Evolutionary conservation across 805 yeast species (phyloP), one percentile per base, ranked within the genome.

Genomic region (Ascoidea rubescens): DNA sequence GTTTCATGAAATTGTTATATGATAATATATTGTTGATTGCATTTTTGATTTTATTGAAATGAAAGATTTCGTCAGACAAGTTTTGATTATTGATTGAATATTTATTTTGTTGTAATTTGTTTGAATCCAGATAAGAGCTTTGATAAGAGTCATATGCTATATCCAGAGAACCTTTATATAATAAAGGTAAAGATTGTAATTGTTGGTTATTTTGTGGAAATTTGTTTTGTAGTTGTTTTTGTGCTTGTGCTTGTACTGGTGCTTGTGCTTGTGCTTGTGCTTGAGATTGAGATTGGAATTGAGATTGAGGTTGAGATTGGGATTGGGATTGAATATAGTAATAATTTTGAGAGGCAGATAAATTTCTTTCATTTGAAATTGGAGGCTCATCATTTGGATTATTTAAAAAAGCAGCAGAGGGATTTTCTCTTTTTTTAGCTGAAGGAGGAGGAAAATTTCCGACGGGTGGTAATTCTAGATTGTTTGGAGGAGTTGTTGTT

Each of bases 1-100:
- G 73, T 66, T 91, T 93, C 64, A 93, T 72, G 64, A 93, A 91
- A 69, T 93, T 98, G 58, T 84, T 84, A 67, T 93, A 93, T 10
- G 87, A 78, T 65, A 84, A 95, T 64, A 89, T 90, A 65, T 87
- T 89, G 91, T 80, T 6, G 81, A 82, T 64, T 85, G 87, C 53
- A 28, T 55, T 55, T 69, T 91, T 91, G 43, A 87, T 96, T 63
- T 83, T 85, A 64, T 93, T 99, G 62, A 93, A 95, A 64, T 91
- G 93, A 5, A 81, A 75, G 37, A 93, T 79, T 67, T 93, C 99
- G 60, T 90, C 96, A 55, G 82, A 77, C 51, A 90, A 68, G 37
- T 81, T 51, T 31, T n/a, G 75, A 10, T 30, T 8, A 21, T 5
- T 21, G n/a, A 8, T 2, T 7, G 51, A 32, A 42, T 6, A 43